Percentiles rank a stretch among this genome's conserved stretches.
Evolutionary conservation across 2,329 filamentous ascomycete genomes (phyloP).

Genomic region (Epichloe amarillans): DNA sequence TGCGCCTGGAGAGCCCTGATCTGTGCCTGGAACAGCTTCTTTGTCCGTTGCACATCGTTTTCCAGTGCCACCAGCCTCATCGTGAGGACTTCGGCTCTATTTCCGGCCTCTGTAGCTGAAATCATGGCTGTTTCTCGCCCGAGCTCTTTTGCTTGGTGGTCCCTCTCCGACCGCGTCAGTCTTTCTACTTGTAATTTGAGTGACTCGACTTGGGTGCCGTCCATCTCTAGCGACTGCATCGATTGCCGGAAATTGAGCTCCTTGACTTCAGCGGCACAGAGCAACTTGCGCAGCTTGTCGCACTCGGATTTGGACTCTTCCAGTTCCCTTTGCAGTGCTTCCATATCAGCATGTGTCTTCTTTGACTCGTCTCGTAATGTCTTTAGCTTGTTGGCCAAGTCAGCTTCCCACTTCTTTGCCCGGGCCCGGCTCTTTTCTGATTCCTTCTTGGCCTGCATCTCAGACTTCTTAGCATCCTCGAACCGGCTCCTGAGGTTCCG

Average conservation of each 20-base stretch:
- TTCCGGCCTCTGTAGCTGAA: constrained; percentile 45
- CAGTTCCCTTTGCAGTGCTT: constrained; percentile 43
- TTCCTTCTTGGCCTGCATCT: constrained; percentile 58
- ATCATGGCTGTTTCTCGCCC: constrained; percentile 43
- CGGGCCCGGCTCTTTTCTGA: constrained; percentile 58
- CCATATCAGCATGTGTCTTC: constrained; percentile 46
- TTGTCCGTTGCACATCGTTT: constrained; percentile 30
- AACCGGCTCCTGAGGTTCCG: constrained; percentile 59
- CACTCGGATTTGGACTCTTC: constrained; percentile 44
- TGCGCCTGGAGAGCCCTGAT: constrained; percentile 32
- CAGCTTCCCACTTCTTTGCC: constrained; percentile 65
- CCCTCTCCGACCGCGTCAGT: constrained; percentile 46
- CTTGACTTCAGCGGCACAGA: constrained; percentile 56
- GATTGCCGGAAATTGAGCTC: constrained; percentile 52
- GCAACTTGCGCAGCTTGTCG: constrained; percentile 49
- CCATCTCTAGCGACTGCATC: constrained; percentile 47
- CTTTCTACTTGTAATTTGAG: constrained; percentile 46
- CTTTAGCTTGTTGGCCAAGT: constrained; percentile 53
- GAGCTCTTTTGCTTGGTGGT: constrained; percentile 48
- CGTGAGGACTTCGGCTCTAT: constrained; percentile 43
- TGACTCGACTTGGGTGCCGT: constrained; percentile 45
- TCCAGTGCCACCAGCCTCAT: constrained; percentile 42
- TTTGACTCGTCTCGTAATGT: constrained; percentile 57
- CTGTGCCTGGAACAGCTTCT: constrained; percentile 33
- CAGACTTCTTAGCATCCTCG: constrained; percentile 57